Evolutionary conservation across 352 stramenopile species (phyloP), one percentile per base, ranked within the genome.

Genomic region (Chrysophaeum taylorii): DNA sequence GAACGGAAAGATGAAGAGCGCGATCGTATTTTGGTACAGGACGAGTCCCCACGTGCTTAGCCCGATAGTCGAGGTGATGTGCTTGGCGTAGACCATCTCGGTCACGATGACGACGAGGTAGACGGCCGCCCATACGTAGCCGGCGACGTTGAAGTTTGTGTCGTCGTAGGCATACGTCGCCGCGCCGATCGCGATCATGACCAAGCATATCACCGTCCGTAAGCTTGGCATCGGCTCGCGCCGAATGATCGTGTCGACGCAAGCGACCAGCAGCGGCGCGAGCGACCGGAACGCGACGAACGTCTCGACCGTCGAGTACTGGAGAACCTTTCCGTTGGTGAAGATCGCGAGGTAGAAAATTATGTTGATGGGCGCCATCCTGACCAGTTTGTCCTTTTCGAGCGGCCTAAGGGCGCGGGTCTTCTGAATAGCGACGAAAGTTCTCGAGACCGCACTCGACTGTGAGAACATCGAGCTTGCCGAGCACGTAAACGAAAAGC

Each of bases 271-370:
- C 33, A 88, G 74, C 1, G 86, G 86, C 25, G 83, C 78, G 41
- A 86, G 71, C 5, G 85, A 81, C 16, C 85, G 74, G 72, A 91
- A 90, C 14, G 90, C 84, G 73, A 92, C 90, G 31, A 92, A 81
- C 16, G 86, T 92, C 68, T 92, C 86, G 2, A 92, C 86, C 69
- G 91, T 92, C 4, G 81, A 84, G n/a, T 80, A 63, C 15, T 69
- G 73, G 7, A 92, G 74, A 25, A 81, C 82, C 69, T 87, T 82
- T 80, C 91, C 91, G 69, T 92, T 92, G 54, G 79, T 83, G 63
- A 82, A 91, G 15, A 92, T 84, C 33, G 81, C 82, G 0, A 85
- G 45, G 16, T 84, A 80, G 76, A 92, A 92, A 16, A 82, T 78
- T n/a, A 91, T 57, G 38, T 82, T 85, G 68, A 35, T 35, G 2